Percentiles rank a stretch among this genome's conserved stretches.
These are phyloP conservation scores for Candida verbasci DNA, from an alignment of 805 yeast species.

Conservation along the genomic window DNA sequence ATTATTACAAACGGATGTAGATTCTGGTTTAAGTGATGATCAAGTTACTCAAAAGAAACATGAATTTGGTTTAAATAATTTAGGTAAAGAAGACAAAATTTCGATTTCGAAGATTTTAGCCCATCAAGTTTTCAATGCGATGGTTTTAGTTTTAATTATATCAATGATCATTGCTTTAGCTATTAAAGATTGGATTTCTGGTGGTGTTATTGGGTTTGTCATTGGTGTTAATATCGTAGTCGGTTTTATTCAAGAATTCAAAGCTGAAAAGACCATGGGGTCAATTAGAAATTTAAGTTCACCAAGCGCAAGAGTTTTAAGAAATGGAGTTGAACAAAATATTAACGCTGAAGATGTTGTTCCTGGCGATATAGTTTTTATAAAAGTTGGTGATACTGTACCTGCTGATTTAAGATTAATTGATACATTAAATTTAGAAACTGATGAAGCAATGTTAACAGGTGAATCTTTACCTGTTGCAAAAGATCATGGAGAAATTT, in stretches of 20 bases:
- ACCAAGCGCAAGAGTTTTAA: constrained; percentile 63
- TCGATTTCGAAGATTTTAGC: constrained; percentile 52
- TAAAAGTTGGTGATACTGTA: constrained; percentile 68
- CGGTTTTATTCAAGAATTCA: constrained; percentile 67
- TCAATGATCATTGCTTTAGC: constrained; percentile 70
- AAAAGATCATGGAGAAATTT: constrained; percentile 44
- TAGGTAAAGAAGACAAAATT: constrained; percentile 57
- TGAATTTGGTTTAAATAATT: constrained; percentile 53
- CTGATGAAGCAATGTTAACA: constrained; percentile 64
- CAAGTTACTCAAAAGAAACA: constrained; percentile 14
- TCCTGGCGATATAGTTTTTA: constrained; percentile 66
- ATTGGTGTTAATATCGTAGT: constrained; percentile 58
- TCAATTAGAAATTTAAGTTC: constrained; percentile 63
- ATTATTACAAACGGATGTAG: constrained; percentile 11
- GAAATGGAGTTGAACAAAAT: constrained; percentile 54
- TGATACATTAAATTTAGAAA: constrained; percentile 59
- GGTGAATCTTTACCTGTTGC: constrained; percentile 66
- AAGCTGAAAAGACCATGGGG: constrained; percentile 78
- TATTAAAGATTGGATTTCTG: constrained; percentile 74
- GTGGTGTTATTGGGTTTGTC: constrained; percentile 74
- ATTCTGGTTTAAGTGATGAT: constrained; percentile 15
- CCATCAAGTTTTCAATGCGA: constrained; percentile 71
- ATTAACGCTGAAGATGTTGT: constrained; percentile 63
- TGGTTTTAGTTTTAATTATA: constrained; percentile 68
- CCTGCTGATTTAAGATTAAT: constrained; percentile 70